phyloP scores from a whole-genome alignment of 306 rosid genomes.

The Trifolium pratense region DNA sequence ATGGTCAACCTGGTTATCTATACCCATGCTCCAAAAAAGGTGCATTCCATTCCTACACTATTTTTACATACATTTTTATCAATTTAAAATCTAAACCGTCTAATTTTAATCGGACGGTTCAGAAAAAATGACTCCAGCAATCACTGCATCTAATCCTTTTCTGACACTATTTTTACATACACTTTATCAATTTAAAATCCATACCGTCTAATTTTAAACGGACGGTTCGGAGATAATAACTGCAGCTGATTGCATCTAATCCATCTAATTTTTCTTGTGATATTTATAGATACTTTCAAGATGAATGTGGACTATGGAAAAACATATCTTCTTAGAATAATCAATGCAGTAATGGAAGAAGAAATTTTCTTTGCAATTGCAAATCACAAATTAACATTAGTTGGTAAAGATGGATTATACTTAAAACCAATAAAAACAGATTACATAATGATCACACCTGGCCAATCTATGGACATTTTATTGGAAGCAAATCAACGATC shows the following conservation, averaged over 20 bases:
- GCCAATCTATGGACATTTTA: slow-evolving; percentile 65
- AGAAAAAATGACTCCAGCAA: too few species aligned
- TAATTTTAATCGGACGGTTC: too few species aligned
- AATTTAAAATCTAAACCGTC: too few species aligned
- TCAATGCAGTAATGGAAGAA: slow-evolving; percentile 58
- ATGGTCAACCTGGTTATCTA: slow-evolving; percentile 72
- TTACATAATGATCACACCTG: slow-evolving; percentile 62
- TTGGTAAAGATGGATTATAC: slow-evolving; percentile 65
- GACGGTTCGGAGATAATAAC: too few species aligned
- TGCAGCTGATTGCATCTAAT: too few species aligned
- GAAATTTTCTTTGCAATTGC: slow-evolving; percentile 54
- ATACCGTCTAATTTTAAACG: too few species aligned
- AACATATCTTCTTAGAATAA: slow-evolving; percentile 59
- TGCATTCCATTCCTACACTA: slow-evolving; percentile 7
- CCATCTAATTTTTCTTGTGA: neutral
- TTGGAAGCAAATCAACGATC: slow-evolving; percentile 53
- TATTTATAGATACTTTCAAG: slow-evolving; percentile 52
- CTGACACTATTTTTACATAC: too few species aligned
- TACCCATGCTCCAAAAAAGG: slow-evolving; percentile 67
- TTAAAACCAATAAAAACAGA: slow-evolving; percentile 52
- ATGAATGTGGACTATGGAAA: slow-evolving; percentile 50
- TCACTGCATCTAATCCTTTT: too few species aligned
- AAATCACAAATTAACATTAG: slow-evolving; percentile 58
- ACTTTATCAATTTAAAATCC: too few species aligned
- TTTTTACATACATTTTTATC: too few species aligned